Evolutionary conservation across 2,329 filamentous ascomycete species (phyloP).

Genomic region (Penicillium rolfsii): DNA sequence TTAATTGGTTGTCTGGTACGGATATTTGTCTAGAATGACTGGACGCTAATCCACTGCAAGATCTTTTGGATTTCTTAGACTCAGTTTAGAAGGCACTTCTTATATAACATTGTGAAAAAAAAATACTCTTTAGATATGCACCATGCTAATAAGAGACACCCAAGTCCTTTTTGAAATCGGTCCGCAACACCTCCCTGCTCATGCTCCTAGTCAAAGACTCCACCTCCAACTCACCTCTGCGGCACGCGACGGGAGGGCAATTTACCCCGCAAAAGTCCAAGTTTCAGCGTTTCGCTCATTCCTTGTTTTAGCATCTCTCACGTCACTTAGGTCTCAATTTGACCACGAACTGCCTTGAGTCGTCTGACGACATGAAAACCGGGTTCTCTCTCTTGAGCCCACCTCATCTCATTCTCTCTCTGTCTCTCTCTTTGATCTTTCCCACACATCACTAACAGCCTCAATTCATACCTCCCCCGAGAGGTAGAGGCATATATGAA

Average conservation of each 20-base stretch:
- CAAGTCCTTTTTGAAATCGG: too few species aligned
- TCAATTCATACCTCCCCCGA: background rate
- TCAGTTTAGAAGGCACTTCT: background rate
- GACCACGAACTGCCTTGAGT: background rate
- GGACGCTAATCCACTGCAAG: background rate
- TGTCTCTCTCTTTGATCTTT: background rate
- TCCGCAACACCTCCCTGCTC: background rate
- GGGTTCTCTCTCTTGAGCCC: background rate
- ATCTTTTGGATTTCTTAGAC: background rate
- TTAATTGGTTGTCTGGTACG: background rate
- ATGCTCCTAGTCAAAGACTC: background rate
- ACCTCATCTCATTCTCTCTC: background rate
- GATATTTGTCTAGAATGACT: background rate
- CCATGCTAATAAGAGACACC: background rate
- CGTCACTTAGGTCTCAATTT: background rate
- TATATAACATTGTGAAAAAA: background rate
- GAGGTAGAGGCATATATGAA: too few species aligned
- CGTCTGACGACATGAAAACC: background rate
- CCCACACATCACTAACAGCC: background rate
- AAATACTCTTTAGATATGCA: background rate
- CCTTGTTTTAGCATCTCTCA: background rate
- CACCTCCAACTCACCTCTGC: background rate
- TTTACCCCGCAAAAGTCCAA: conserved; percentile 4
- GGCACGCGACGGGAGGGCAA: background rate
- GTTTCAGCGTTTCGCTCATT: background rate